Percentiles rank a stretch among this genome's conserved stretches.
Evolutionary conservation across 768 basidiomycete species (phyloP).

Genomic region (Tephrocybe sp.): DNA sequence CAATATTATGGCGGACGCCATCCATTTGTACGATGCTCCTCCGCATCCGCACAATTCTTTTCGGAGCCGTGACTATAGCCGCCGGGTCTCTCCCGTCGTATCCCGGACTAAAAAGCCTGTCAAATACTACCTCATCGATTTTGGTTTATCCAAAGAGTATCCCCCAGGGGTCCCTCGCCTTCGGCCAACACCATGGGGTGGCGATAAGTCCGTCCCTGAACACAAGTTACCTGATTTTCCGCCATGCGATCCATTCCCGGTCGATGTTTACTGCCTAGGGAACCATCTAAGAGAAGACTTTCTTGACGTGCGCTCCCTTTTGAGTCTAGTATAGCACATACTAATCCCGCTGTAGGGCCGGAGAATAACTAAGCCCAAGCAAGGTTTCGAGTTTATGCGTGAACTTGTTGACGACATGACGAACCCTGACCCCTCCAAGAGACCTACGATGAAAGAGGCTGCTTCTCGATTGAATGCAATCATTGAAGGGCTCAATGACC

Average conservation of each 20-base stretch:
- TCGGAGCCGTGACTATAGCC: constrained; percentile 10
- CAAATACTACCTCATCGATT: constrained; percentile 25
- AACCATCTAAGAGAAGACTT: not conserved
- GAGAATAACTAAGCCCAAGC: not conserved
- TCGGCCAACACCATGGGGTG: constrained; percentile 4
- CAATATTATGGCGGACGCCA: constrained; percentile 18
- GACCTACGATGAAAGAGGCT: constrained; percentile 31
- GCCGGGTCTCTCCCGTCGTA: not conserved
- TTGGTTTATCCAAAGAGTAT: constrained; percentile 21
- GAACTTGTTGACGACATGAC: constrained; percentile 14
- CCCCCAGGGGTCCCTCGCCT: not conserved
- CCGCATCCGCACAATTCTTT: constrained; percentile 7
- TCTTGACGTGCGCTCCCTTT: constrained; percentile 1
- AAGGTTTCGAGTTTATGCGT: not conserved
- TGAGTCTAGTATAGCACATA: not conserved
- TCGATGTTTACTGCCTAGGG: constrained; percentile 10
- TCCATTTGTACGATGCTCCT: constrained; percentile 5
- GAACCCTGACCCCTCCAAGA: constrained; percentile 25
- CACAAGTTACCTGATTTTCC: not conserved
- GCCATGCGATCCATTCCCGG: constrained; percentile 8
- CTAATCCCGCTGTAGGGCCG: not conserved
- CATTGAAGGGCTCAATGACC: constrained; percentile 14
- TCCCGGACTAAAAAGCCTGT: constrained; percentile 15
- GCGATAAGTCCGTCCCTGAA: constrained; percentile 5
- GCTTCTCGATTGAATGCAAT: constrained; percentile 22